These are phyloP conservation scores for Lasiosphaeria ovina DNA, from an alignment of 495 filamentous ascomycete genomes.

Conservation along the genomic window DNA sequence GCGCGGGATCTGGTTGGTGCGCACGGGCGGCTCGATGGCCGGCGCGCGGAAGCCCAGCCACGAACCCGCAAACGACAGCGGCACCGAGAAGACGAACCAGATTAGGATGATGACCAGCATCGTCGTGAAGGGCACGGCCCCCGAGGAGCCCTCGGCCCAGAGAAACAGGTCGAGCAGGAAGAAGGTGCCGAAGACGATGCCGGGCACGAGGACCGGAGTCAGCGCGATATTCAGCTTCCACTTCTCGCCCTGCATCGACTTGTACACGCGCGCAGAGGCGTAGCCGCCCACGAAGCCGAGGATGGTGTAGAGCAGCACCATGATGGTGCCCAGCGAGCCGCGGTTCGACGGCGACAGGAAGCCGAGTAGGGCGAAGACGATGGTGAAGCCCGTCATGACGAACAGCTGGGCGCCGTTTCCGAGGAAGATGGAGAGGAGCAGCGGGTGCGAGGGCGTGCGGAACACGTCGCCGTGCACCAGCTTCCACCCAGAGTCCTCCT, in stretches of 20 bases:
- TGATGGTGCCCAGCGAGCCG: constrained; percentile 85
- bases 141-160: constrained; percentile 84
- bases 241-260: constrained; percentile 81
- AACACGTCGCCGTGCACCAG: constrained; percentile 97
- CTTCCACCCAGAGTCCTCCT: constrained; percentile 98
- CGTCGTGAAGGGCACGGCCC: constrained; percentile 92
- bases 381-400: constrained; percentile 94
- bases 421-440: constrained; percentile 82
- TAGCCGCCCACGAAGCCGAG: constrained; percentile 94
- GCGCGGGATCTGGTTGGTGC: constrained; percentile 95
- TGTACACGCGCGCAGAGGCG: constrained; percentile 84
- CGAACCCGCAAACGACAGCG: constrained; percentile 82
- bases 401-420: constrained; percentile 96
- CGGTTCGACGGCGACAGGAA: constrained; percentile 94
- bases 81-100: constrained; percentile 95
- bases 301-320: constrained; percentile 87
- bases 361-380: constrained; percentile 87
- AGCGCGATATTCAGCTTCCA: constrained; percentile 93
- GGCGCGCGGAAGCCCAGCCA: constrained; percentile 81
- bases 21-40: constrained; percentile 72
- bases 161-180: constrained; percentile 96
- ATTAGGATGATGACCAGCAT: constrained; percentile 92
- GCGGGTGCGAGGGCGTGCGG: constrained; percentile 75
- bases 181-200: constrained; percentile 82
- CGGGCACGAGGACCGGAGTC: constrained; percentile 82